phyloP scores from a whole-genome alignment of 208 protist genomes.

The Trypanosoma congolense region DNA sequence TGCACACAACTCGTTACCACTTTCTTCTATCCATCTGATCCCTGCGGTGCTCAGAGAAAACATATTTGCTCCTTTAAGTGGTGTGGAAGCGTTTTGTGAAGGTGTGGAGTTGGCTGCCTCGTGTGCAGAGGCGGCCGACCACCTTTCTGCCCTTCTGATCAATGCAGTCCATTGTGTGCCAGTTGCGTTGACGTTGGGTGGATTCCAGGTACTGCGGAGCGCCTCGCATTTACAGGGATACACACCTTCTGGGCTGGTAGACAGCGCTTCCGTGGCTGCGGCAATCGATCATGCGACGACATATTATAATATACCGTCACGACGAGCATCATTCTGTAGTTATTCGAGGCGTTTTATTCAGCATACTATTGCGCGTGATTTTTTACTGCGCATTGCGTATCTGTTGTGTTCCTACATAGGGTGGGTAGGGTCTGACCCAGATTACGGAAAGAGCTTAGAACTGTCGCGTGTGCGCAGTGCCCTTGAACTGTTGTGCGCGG shows the following conservation, averaged over 20 bases:
- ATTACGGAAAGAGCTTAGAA: constrained; percentile 22
- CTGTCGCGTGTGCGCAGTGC: constrained; percentile 23
- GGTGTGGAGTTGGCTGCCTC: constrained; percentile 28
- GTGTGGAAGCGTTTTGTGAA: constrained; percentile 23
- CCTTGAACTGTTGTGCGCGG: constrained; percentile 55
- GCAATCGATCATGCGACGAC: constrained; percentile 24
- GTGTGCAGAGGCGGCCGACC: constrained; percentile 23
- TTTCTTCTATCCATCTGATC: constrained; percentile 19
- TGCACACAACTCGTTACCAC: constrained; percentile 4
- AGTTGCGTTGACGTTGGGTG: constrained; percentile 15
- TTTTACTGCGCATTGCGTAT: constrained; percentile 56
- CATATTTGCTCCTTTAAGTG: neutral
- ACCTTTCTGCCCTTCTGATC: constrained; percentile 31
- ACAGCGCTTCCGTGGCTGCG: constrained; percentile 16
- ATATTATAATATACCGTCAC: constrained; percentile 3
- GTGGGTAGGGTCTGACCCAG: constrained; percentile 27
- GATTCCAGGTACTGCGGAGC: constrained; percentile 46
- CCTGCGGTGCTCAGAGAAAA: constrained; percentile 10
- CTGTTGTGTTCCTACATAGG: constrained; percentile 54
- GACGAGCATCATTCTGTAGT: constrained; percentile 40
- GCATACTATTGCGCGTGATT: constrained; percentile 39
- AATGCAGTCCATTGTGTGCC: constrained; percentile 18
- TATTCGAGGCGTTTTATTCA: constrained; percentile 66
- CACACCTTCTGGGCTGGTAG: constrained; percentile 30
- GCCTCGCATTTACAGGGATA: constrained; percentile 58